phyloP scores from a whole-genome alignment of 1,284 basidiomycete genomes.

The Irpex sp. region DNA sequence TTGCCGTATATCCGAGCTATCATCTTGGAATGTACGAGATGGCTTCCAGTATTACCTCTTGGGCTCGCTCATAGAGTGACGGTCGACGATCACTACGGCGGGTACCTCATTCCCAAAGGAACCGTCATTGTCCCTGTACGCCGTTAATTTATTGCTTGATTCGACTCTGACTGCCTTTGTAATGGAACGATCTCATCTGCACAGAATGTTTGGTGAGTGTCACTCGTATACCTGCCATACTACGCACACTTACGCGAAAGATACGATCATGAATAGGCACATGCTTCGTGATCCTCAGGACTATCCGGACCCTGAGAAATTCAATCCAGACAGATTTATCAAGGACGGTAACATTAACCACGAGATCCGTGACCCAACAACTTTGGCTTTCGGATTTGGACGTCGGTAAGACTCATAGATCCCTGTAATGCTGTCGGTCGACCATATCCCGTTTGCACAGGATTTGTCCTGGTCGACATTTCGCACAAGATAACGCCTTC shows the following conservation, averaged over 20 bases:
- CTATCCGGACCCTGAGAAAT: constrained; percentile 11
- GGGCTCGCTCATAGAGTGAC: neutral
- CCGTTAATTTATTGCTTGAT: neutral
- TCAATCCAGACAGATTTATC: constrained; percentile 14
- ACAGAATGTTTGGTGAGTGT: neutral
- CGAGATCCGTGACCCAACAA: neutral
- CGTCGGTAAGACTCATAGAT: neutral
- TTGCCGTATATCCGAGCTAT: neutral
- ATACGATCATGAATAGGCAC: neutral
- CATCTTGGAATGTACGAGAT: neutral
- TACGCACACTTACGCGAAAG: neutral
- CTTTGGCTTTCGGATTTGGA: neutral
- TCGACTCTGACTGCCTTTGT: neutral
- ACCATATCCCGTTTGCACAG: neutral
- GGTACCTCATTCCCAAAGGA: constrained; percentile 6
- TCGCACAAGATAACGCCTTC: constrained; percentile 16
- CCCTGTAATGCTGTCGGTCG: neutral
- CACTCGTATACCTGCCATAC: neutral
- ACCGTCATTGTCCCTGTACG: constrained; percentile 9
- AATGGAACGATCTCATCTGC: too few relatives aligned
- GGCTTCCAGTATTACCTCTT: neutral
- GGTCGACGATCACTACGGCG: constrained; percentile 7
- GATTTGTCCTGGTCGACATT: constrained; percentile 16
- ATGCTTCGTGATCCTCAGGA: constrained; percentile 2
- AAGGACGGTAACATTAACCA: constrained; percentile 4